Percentiles rank a stretch among this genome's conserved stretches.
Evolutionary conservation across 2,329 filamentous ascomycete genomes (phyloP).

Genomic region (Cercospora berteroae): DNA sequence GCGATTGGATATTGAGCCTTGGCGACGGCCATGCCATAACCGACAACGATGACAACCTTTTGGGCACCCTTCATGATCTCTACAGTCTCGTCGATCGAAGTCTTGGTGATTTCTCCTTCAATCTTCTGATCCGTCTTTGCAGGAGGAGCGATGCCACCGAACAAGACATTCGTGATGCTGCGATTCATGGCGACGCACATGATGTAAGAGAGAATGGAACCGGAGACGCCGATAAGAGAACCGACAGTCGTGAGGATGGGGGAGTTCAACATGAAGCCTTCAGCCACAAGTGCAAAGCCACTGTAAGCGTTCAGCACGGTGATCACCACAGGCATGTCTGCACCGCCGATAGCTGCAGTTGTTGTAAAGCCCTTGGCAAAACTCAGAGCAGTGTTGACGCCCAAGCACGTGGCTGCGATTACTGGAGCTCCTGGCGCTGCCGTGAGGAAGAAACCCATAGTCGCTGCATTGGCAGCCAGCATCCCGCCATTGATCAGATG

Average conservation of each 20-base stretch:
- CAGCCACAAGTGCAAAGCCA: constrained; percentile 83
- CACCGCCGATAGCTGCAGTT: constrained; percentile 84
- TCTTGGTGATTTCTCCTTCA: constrained; percentile 75
- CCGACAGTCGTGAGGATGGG: constrained; percentile 80
- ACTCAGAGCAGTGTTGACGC: constrained; percentile 72
- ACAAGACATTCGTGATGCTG: constrained; percentile 82
- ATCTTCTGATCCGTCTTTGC: constrained; percentile 67
- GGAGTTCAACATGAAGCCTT: constrained; percentile 90
- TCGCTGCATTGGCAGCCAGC: constrained; percentile 72
- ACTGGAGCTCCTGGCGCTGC: constrained; percentile 76
- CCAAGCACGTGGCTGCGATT: constrained; percentile 74
- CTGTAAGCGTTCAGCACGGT: constrained; percentile 89
- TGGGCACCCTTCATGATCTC: constrained; percentile 74
- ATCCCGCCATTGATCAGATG: constrained; percentile 74
- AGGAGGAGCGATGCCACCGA: constrained; percentile 72
- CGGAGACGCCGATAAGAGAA: constrained; percentile 82
- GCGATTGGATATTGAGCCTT: constrained; percentile 90
- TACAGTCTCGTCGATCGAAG: constrained; percentile 75
- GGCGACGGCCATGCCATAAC: constrained; percentile 91
- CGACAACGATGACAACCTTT: constrained; percentile 84
- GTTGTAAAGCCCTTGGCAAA: constrained; percentile 87
- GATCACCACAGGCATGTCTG: constrained; percentile 90
- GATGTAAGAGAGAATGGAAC: constrained; percentile 84
- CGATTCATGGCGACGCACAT: constrained; percentile 90
- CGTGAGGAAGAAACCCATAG: constrained; percentile 79